These are phyloP conservation scores for Phylloporus sp. DNA, from an alignment of 768 basidiomycete species.

Conservation along the genomic window DNA sequence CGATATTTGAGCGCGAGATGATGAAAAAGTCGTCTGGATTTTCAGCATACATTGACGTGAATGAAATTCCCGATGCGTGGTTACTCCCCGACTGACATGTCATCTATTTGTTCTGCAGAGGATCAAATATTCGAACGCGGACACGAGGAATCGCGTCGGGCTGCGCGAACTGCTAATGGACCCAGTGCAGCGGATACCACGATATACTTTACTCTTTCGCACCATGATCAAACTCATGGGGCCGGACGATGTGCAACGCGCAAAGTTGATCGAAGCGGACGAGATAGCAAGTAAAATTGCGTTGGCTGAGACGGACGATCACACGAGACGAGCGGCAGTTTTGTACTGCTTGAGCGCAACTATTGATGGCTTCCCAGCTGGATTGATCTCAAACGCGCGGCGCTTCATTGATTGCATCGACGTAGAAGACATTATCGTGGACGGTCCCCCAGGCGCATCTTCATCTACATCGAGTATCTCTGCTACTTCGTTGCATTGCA, in stretches of 20 bases:
- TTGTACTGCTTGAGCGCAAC: slow-evolving; percentile 81
- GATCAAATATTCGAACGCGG: slow-evolving; percentile 79
- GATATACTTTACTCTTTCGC: slow-evolving; percentile 90
- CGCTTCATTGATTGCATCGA: slow-evolving; percentile 91
- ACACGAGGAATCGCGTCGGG: slow-evolving; percentile 75
- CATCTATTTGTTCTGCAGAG: slow-evolving; percentile 42
- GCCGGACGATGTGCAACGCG: slow-evolving; percentile 68
- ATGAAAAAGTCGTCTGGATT: slow-evolving; percentile 79
- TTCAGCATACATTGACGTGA: slow-evolving; percentile 80
- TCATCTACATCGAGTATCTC: slow-evolving; percentile 39
- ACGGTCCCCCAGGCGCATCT: slow-evolving; percentile 38
- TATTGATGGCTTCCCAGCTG: slow-evolving; percentile 88
- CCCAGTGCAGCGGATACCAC: slow-evolving; percentile 91
- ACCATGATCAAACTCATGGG: slow-evolving; percentile 91
- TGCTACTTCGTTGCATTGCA: slow-evolving; percentile 64
- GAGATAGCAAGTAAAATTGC: slow-evolving; percentile 89
- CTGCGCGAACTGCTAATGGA: slow-evolving; percentile 92
- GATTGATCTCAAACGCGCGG: slow-evolving; percentile 83
- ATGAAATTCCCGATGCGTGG: slow-evolving; percentile 25
- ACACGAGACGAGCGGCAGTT: slow-evolving; percentile 83
- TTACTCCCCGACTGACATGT: slow-evolving; percentile 6
- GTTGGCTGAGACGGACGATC: slow-evolving; percentile 84
- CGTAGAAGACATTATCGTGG: slow-evolving; percentile 72
- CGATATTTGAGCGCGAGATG: slow-evolving; percentile 79
- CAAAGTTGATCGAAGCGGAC: slow-evolving; percentile 76